These are phyloP conservation scores for Haberlea rhodopensis DNA, from an alignment of 257 asterid genomes.

Conservation along the genomic window DNA sequence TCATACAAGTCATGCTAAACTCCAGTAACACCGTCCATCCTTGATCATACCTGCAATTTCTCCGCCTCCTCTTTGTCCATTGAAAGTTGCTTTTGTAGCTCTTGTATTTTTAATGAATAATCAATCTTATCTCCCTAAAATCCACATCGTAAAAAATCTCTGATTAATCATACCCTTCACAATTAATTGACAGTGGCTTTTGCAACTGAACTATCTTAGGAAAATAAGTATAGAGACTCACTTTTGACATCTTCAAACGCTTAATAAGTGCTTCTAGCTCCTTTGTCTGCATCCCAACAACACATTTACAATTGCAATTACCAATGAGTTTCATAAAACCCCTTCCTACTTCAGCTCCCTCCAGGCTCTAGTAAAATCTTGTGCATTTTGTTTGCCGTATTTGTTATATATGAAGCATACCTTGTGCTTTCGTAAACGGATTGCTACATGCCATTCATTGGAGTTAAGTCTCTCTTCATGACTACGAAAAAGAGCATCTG, in stretches of 20 bases:
- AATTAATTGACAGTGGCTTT: conserved; percentile 10
- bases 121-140: conserved; percentile 80
- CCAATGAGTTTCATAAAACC: conserved; percentile 19
- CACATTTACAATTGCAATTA: conserved; percentile 18
- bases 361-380: conserved; percentile 23
- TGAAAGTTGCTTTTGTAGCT: conserved; percentile 79
- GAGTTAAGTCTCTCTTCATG: conserved; percentile 92
- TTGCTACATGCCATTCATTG: conserved; percentile 92
- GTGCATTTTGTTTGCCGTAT: background rate
- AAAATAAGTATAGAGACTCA: conserved; percentile 27
- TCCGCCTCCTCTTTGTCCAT: conserved; percentile 91
- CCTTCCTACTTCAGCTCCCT: conserved; percentile 23
- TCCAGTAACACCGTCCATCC: conserved; percentile 13
- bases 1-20: conserved; percentile 19
- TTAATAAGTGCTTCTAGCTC: conserved; percentile 83
- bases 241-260: conserved; percentile 78
- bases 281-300: conserved; percentile 54
- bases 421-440: conserved; percentile 81
- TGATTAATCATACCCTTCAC: conserved; percentile 22
- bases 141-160: conserved; percentile 32
- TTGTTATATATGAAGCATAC: conserved; percentile 32
- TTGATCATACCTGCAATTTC: conserved; percentile 66
- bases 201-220: conserved; percentile 18
- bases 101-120: conserved; percentile 73
- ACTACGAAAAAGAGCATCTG: conserved; percentile 94